These are phyloP conservation scores for Fusarium stilboides DNA, from an alignment of 2,329 filamentous ascomycete species.

Conservation along the genomic window DNA sequence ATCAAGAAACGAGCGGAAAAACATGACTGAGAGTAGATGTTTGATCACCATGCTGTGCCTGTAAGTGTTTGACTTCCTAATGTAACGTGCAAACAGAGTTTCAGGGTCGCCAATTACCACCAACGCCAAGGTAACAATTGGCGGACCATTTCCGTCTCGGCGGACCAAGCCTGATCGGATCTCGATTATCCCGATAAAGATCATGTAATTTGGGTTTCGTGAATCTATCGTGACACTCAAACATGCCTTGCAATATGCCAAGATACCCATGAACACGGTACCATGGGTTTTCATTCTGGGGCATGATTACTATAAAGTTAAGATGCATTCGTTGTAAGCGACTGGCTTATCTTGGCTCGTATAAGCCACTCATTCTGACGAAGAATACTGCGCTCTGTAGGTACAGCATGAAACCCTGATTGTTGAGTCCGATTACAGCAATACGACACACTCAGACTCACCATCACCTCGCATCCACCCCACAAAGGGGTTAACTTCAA, in stretches of 20 bases:
- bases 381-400: neutral
- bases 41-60: neutral
- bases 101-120: neutral
- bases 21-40: neutral
- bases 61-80: neutral
- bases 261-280: neutral
- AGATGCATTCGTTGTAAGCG: neutral
- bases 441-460: neutral
- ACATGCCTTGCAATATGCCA: neutral
- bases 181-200: slow-evolving; percentile 41
- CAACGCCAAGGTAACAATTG: slow-evolving; percentile 8
- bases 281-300: neutral
- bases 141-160: neutral
- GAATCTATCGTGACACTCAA: neutral
- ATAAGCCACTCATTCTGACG: neutral
- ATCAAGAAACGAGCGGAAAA: neutral
- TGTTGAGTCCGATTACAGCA: slow-evolving; percentile 12
- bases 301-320: neutral
- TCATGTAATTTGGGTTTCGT: neutral
- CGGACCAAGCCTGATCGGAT: slow-evolving; percentile 38
- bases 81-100: slow-evolving; percentile 15
- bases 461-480: slow-evolving; percentile 1
- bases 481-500: slow-evolving; percentile 18
- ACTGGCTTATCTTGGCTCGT: neutral
- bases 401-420: neutral